Evolutionary conservation across 305 asterid species (phyloP), one percentile per base, ranked within the genome.

Genomic region (Fraxinus velutina): DNA sequence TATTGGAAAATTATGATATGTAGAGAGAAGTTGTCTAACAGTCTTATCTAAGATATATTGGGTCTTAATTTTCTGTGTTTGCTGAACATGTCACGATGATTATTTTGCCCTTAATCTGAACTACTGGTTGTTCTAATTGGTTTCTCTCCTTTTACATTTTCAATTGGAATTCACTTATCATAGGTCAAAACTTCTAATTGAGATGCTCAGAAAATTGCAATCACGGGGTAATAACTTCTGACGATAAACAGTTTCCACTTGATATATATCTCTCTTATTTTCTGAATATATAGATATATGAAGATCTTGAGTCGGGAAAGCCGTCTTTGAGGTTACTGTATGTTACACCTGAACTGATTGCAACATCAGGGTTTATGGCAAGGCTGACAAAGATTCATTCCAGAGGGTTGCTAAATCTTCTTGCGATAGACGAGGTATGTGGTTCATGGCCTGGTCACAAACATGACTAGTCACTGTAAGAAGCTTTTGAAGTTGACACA

Each of bases 301-400:
- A 94, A 86, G 96, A 95, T 80, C 92, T 95, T 79, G 95, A 88
- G 77, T 91, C 92, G 22, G 99, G 97, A 87, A 95, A 92, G 87
- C 98, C 98, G 37, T 81, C 93, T 79, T 80, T 94, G 90, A 92
- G 95, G 87, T 86, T 95, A 81, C 90, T 95, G 81, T 95, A 95
- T 83, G 99, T 95, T 80, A 95, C 99, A 50, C 99, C 99, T 5
- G 99, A 95, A 87, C 88, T 95, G 72, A 91, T 95, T 82, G 98
- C 93, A 50, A 92, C 97, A 75, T 77, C 93, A 57, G 98, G 97
- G 79, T 95, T 95, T 89, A 91, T 88, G 93, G 87, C 92, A 78
- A 94, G 87, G 90, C 81, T 95, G 88, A 82, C 47, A 37, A 94
- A 92, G 88, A 86, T 95, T 86, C 95, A 92, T 88, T 87, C 90